Conservation (phyloP, 345 rosid genomes). For the thale cress (Arabidopsis thaliana) region TAIR10.1 NC_003070.9:3403001-3403500, state of each 20-base stretch:
- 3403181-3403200: neutral
- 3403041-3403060: neutral
- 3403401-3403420: neutral
- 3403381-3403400: conserved; percentile 50
- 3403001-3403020: neutral
- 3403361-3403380: conserved; percentile 80
- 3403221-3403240: conserved; percentile 42
- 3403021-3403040: neutral
- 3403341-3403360: conserved; percentile 68
- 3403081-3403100: too few species aligned
- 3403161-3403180: neutral
- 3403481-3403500: conserved; percentile 72
- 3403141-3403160: conserved; percentile 23
- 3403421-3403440: neutral
- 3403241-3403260: conserved; percentile 53
- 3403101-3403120: too few species aligned
- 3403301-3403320: conserved; percentile 83
- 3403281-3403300: conserved; percentile 68
- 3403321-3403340: conserved; percentile 71
- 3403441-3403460: conserved; percentile 1
- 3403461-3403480: conserved; percentile 21
- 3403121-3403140: conserved; percentile 26
- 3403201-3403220: neutral
- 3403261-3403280: conserved; percentile 68
- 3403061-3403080: conserved; percentile 35